These are phyloP conservation scores for Hortiboletus campestris DNA, from an alignment of 768 basidiomycete genomes.

Conservation along the genomic window DNA sequence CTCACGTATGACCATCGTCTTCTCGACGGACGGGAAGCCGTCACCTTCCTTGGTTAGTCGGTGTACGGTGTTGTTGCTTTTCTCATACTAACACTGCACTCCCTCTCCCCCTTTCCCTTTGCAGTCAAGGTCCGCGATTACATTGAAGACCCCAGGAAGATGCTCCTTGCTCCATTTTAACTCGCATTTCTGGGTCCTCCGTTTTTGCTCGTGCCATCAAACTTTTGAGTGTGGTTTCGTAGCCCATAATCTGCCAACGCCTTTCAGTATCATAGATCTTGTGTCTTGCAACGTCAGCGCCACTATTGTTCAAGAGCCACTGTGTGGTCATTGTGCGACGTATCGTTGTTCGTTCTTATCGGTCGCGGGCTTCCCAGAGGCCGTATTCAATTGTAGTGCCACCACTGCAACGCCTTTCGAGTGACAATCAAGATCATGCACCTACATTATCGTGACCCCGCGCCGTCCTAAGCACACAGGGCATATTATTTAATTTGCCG, in stretches of 20 bases:
- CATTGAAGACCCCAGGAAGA: conserved; percentile 91
- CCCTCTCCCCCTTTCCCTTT: neutral
- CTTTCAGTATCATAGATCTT: conserved; percentile 8
- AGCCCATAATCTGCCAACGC: conserved; percentile 10
- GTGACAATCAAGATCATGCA: too few relatives aligned
- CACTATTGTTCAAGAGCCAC: neutral
- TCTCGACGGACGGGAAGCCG: conserved; percentile 93
- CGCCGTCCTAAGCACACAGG: too few relatives aligned
- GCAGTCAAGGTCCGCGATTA: conserved; percentile 90
- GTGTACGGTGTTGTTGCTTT: neutral
- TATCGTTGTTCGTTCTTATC: neutral
- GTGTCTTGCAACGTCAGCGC: neutral
- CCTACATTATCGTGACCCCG: too few relatives aligned
- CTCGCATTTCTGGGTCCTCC: neutral
- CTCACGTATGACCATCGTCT: conserved; percentile 95
- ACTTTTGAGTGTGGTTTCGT: conserved; percentile 8
- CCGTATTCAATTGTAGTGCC: too few relatives aligned
- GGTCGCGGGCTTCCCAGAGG: neutral
- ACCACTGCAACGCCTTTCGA: too few relatives aligned
- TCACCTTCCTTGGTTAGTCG: conserved; percentile 91
- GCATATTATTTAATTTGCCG: neutral
- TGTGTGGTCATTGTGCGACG: neutral
- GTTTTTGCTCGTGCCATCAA: neutral
- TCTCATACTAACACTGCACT: neutral
- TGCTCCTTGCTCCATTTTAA: conserved; percentile 56